Conservation (phyloP, 1,139 yeast genomes). For the Meyerozyma carpophila region DNA sequence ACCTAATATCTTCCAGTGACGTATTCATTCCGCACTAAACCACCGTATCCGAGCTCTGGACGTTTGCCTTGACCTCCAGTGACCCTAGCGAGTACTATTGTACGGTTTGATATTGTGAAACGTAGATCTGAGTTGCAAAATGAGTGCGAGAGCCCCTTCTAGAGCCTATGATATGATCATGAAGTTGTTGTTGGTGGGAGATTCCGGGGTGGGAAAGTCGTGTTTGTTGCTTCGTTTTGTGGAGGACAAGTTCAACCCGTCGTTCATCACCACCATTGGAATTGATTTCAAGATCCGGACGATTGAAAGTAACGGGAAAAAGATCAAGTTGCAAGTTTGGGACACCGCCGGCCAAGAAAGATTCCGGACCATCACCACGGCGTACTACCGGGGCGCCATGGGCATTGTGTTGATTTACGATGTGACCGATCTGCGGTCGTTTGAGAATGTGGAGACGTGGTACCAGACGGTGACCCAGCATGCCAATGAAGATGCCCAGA, state of each 20-base stretch:
- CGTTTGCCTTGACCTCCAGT: too few species aligned
- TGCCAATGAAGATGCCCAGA: constrained; percentile 92
- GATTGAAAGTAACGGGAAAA: constrained; percentile 87
- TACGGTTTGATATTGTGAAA: background rate
- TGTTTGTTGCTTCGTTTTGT: constrained; percentile 91
- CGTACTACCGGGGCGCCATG: constrained; percentile 98
- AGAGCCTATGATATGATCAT: constrained; percentile 91
- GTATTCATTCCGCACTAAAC: background rate
- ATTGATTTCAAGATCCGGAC: constrained; percentile 97
- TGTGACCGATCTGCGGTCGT: constrained; percentile 91
- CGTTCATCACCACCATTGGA: constrained; percentile 95
- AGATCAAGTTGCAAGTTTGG: constrained; percentile 95
- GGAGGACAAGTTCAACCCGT: constrained; percentile 94
- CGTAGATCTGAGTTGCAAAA: constrained; percentile 7
- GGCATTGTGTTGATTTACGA: constrained; percentile 95
- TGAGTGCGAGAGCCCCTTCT: constrained; percentile 60
- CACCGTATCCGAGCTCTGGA: background rate
- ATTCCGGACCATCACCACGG: constrained; percentile 95
- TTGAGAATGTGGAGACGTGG: constrained; percentile 86
- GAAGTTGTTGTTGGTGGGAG: constrained; percentile 92
- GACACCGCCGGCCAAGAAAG: constrained; percentile 99
- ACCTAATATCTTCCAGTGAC: background rate
- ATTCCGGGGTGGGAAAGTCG: constrained; percentile 94
- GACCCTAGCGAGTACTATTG: background rate
- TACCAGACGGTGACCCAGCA: constrained; percentile 92